Base-by-base conservation (phyloP, 2,329 filamentous ascomycete species). In the Fusarium nodosum region DNA sequence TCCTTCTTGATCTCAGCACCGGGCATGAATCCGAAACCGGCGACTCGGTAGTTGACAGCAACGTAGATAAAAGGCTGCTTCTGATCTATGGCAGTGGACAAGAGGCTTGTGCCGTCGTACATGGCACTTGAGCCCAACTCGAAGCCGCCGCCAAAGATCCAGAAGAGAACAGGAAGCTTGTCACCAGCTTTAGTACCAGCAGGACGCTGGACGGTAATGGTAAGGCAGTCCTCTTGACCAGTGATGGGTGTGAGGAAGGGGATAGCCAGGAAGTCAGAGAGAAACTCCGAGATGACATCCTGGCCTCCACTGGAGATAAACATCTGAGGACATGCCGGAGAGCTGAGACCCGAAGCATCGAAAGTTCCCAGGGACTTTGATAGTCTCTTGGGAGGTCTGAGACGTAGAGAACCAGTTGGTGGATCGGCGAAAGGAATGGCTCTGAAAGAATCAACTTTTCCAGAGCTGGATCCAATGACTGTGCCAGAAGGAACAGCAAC, bases 371-470 rank as follows among this genome's bases (percentile, higher is more conserved):
- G 78, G 1, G 83, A 72, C 7, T 81, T 79, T 9, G 83, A 87
- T 18, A 92, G 79, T 31, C 66, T 77, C 74, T 88, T 84, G 1
- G 93, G 93, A 9, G 91, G 90, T 74, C 86, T 90, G 34, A 96
- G 85, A 18, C 93, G 88, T 26, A 93, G 81, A 5, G 82, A 77
- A 0, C 90, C 91, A 0, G 86, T 83, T 0, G 92, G 92, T 2
- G 91, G 85, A 65, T 92, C 82, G 3, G 92, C 91, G 74, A 89
- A 96, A 5, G 92, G 92, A 58, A 96, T 93, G 24, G 90, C 91
- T 57, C 86, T 88, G 81, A 93, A 94, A 28, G 83, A 87, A 60
- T 95, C 92, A 22, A 93, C 84, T 28, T 79, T 78, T 4, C 76
- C 72, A 4, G 77, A 62, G n/a, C 75, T 62, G 70, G 79, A 58